Base-by-base conservation (phyloP, 768 basidiomycete species). In the Boletus rufocinnamomeus region DNA sequence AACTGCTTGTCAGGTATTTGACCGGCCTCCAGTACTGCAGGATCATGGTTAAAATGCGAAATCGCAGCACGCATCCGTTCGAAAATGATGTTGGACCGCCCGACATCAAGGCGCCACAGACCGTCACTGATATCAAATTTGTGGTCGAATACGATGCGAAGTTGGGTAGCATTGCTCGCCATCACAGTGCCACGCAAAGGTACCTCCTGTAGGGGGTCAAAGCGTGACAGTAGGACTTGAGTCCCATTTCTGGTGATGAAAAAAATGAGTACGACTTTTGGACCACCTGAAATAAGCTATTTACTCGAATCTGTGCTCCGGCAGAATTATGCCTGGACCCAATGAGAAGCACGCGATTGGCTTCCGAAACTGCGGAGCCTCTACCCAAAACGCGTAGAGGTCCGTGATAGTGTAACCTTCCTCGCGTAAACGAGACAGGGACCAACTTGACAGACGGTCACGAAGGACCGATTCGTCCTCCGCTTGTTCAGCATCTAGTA, bases 341-440 rank as follows among this genome's bases (percentile, higher is more conserved):
- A 85, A 68, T 1, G 73, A 68, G 64, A 94, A 93, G 3, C 80
- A 79, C 0, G 89, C 91, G 7, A 88, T 80, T 2, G 84, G 85
- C 41, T 81, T 81, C 1, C 86, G 88, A 69, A 82, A 86, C 55
- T 82, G 80, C 25, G 79, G 82, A n/a, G 76, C 78, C 56, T 84
- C 79, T 40, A 87, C 69, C 90, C 88, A 91, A 66, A 81, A 93
- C 0, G 82, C 89, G 17, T 74, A 79, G 25, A 93, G 74, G 19
- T 77, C 84, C 0, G 84, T 86, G 34, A 94, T 66, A 52, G 85
- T 83, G 65, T 91, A 93, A 0, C 92, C 92, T 63, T 88, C 87
- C n/a, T 80, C 75, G 61, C 79, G 73, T 44, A 93, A 74, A 23
- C 82, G 79, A 28, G 79, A 75, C 5, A 87, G 56, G 13, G 83